These are phyloP conservation scores for Cytospora schulzeri DNA, from an alignment of 2,329 filamentous ascomycete genomes.

Conservation along the genomic window DNA sequence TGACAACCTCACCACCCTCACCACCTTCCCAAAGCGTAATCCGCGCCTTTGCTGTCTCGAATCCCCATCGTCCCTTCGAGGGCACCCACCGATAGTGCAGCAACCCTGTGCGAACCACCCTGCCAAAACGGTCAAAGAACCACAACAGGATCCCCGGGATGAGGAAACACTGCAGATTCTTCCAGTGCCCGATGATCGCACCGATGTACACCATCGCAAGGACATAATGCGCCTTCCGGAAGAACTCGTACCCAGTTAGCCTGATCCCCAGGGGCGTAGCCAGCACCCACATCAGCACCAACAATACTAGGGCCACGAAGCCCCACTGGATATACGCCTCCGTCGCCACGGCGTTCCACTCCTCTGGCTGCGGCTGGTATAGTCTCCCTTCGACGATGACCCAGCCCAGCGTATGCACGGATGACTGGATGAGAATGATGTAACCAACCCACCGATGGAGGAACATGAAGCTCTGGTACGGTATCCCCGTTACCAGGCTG, in stretches of 20 bases:
- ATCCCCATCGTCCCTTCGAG: conserved; percentile 49
- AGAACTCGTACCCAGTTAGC: conserved; percentile 74
- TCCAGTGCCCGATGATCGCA: conserved; percentile 76
- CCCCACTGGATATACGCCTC: conserved; percentile 76
- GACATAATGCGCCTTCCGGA: conserved; percentile 73
- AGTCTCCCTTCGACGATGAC: conserved; percentile 65
- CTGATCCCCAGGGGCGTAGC: conserved; percentile 59
- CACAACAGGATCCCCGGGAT: conserved; percentile 67
- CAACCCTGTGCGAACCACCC: conserved; percentile 59
- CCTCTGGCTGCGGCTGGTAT: conserved; percentile 71
- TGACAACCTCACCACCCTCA: conserved; percentile 62
- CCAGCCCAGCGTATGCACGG: conserved; percentile 73
- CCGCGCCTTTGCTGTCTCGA: conserved; percentile 54
- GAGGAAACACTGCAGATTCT: conserved; percentile 67
- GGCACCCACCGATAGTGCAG: conserved; percentile 61
- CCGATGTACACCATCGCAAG: conserved; percentile 75
- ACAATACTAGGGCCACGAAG: conserved; percentile 65
- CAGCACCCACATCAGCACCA: conserved; percentile 64
- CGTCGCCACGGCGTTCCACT: conserved; percentile 58
- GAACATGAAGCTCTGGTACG: conserved; percentile 78
- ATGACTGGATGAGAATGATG: conserved; percentile 68
- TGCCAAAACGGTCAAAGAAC: conserved; percentile 62
- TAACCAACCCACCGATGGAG: conserved; percentile 76
- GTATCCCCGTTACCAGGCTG: conserved; percentile 69
- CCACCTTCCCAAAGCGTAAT: conserved; percentile 57